phyloP scores from a whole-genome alignment of 2,329 filamentous ascomycete species.

The Fusarium begoniae region DNA sequence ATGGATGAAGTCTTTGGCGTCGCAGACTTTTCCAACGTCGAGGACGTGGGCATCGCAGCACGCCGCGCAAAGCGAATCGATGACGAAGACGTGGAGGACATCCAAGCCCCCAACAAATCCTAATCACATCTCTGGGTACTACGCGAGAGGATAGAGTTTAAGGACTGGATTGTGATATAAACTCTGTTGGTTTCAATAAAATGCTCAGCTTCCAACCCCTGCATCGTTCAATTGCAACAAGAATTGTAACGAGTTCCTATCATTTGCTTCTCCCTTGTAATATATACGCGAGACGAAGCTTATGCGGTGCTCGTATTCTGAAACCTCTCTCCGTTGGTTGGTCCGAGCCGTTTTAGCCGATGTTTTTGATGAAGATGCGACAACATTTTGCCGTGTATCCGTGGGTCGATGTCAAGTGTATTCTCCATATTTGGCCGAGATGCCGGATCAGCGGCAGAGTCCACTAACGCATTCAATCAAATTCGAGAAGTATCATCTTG shows the following conservation, averaged over 20 bases:
- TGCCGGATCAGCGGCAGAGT: conserved; percentile 1
- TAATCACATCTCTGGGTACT: background rate
- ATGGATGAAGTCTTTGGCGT: conserved; percentile 31
- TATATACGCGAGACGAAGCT: background rate
- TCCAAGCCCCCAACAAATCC: background rate
- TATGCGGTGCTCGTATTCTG: background rate
- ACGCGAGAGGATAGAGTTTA: background rate
- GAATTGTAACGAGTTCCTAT: background rate
- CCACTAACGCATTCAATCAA: background rate
- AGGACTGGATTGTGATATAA: background rate
- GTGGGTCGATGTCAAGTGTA: background rate
- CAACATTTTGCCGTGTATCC: conserved; percentile 12
- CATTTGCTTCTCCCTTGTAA: background rate
- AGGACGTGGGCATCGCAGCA: conserved; percentile 23
- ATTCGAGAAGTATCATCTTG: background rate
- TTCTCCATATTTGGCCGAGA: background rate
- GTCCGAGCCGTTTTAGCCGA: background rate
- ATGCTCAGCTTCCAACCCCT: background rate
- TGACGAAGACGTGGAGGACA: conserved; percentile 22
- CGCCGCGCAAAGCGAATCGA: conserved; percentile 9
- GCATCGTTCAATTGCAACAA: background rate
- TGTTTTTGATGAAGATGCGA: background rate
- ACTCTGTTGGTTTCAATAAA: background rate
- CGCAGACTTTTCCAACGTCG: conserved; percentile 29
- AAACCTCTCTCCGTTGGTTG: background rate